Conservation (phyloP, 768 basidiomycete genomes). For the Infundibulicybe gibba region DNA sequence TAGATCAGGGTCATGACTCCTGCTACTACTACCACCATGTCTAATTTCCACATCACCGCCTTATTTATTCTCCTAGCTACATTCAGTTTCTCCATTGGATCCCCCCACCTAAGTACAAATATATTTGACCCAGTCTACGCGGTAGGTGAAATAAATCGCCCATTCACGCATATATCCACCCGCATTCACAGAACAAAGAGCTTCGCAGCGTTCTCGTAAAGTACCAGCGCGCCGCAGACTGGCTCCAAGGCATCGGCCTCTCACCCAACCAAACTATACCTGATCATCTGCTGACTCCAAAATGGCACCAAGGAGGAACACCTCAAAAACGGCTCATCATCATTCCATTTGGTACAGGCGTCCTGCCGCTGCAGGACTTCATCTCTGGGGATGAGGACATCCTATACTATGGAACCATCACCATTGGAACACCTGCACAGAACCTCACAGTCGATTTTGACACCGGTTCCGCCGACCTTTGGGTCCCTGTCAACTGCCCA, state of each 20-base stretch:
- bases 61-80: too few relatives aligned
- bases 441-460: slow-evolving; percentile 56
- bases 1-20: too few relatives aligned
- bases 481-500: slow-evolving; percentile 40
- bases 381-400: slow-evolving; percentile 18
- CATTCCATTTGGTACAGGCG: slow-evolving; percentile 8
- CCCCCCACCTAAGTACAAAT: background rate
- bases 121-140: slow-evolving; percentile 1
- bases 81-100: too few relatives aligned
- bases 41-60: too few relatives aligned
- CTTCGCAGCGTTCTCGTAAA: slow-evolving; percentile 1
- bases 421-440: slow-evolving; percentile 55
- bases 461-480: slow-evolving; percentile 69
- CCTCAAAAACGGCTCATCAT: background rate
- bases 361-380: slow-evolving; percentile 19
- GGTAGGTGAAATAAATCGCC: too few relatives aligned
- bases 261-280: background rate
- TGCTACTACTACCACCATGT: too few relatives aligned
- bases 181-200: slow-evolving; percentile 2
- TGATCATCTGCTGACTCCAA: background rate
- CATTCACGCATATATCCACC: background rate
- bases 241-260: slow-evolving; percentile 3
- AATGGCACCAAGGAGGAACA: too few relatives aligned
- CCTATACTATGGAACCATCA: slow-evolving; percentile 28
- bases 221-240: slow-evolving; percentile 1